phyloP scores from a whole-genome alignment of 1,284 basidiomycete genomes.

The Marasmius oreades region DNA sequence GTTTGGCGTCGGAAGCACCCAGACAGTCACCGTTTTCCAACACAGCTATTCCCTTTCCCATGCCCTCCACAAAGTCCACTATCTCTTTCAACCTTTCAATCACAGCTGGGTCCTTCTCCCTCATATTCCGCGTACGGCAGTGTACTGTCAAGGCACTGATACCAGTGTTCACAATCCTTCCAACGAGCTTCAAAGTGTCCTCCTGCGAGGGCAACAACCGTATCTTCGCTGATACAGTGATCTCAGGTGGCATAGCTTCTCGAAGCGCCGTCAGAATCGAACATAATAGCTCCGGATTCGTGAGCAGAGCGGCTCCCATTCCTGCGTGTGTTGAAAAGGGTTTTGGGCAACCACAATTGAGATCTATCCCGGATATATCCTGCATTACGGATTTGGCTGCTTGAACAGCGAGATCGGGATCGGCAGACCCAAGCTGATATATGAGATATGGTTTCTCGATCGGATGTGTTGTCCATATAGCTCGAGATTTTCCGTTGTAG shows the following conservation, averaged over 20 bases:
- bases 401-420: constrained; percentile 87
- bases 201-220: constrained; percentile 83
- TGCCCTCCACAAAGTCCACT: constrained; percentile 71
- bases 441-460: constrained; percentile 90
- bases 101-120: constrained; percentile 78
- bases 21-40: constrained; percentile 94
- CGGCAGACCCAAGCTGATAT: constrained; percentile 90
- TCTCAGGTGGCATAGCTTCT: constrained; percentile 66
- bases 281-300: constrained; percentile 89
- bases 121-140: constrained; percentile 93
- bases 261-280: constrained; percentile 80
- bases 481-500: constrained; percentile 77
- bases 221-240: constrained; percentile 91
- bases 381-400: constrained; percentile 85
- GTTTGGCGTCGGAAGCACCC: constrained; percentile 74
- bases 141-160: constrained; percentile 92
- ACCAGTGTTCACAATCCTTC: constrained; percentile 84
- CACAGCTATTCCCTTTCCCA: constrained; percentile 76
- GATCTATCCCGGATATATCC: constrained; percentile 92
- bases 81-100: constrained; percentile 82
- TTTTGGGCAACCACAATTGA: constrained; percentile 95
- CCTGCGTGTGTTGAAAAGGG: constrained; percentile 94
- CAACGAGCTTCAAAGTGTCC: constrained; percentile 84
- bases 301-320: constrained; percentile 95
- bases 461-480: constrained; percentile 93